Percentiles rank a stretch among this genome's conserved stretches.
Evolutionary conservation across 2,329 filamentous ascomycete genomes (phyloP).

Genomic region (Chaetothyriales sp.): DNA sequence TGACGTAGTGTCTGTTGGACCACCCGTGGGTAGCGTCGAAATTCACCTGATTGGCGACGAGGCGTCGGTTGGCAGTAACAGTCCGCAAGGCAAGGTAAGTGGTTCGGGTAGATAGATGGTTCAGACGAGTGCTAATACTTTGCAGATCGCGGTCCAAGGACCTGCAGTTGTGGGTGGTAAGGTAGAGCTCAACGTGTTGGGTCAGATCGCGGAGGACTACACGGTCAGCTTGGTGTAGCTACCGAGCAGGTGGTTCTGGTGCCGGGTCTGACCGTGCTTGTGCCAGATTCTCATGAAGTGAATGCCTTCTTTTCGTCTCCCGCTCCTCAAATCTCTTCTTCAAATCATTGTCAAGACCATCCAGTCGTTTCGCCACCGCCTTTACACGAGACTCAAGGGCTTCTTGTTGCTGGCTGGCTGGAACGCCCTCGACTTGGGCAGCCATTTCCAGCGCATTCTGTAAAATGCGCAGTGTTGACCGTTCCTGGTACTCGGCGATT

Average conservation of each 20-base stretch:
- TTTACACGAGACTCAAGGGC: neutral
- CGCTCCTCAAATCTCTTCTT: neutral
- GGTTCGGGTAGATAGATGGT: neutral
- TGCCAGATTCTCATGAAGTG: neutral
- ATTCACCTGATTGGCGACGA: constrained; percentile 41
- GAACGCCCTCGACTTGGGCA: neutral
- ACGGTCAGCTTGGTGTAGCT: neutral
- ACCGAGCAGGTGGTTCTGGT: neutral
- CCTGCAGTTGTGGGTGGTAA: constrained; percentile 13
- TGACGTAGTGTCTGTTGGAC: constrained; percentile 47
- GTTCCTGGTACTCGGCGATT: neutral
- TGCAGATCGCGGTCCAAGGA: constrained; percentile 11
- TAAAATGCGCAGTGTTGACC: neutral
- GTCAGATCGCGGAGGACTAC: constrained; percentile 5
- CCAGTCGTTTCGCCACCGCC: neutral
- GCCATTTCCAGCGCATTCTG: neutral
- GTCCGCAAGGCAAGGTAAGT: constrained; percentile 48
- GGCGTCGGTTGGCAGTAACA: constrained; percentile 21
- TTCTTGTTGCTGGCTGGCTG: neutral
- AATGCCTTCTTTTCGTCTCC: neutral
- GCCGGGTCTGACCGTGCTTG: neutral
- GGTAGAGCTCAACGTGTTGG: constrained; percentile 7
- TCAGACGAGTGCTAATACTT: neutral
- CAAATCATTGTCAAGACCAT: neutral
- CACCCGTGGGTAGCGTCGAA: constrained; percentile 66